These are phyloP conservation scores for Monosporascus sp. DNA, from an alignment of 2,329 filamentous ascomycete species.

Conservation along the genomic window DNA sequence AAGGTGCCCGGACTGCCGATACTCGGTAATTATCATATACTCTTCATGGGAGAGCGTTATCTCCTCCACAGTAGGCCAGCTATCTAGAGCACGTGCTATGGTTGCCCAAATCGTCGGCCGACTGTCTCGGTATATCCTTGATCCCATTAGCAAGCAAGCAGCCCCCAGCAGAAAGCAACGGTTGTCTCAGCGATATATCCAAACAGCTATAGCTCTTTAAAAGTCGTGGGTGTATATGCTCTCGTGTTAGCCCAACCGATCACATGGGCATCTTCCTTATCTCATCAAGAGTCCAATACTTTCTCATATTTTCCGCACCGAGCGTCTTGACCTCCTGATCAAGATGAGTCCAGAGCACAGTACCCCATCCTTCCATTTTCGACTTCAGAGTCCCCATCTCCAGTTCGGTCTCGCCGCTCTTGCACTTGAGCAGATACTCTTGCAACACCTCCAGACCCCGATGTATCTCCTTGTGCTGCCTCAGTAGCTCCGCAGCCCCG, in stretches of 20 bases:
- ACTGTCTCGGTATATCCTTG: no score
- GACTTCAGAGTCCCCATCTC: constrained; percentile 55
- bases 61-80: no score
- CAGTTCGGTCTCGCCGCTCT: constrained; percentile 55
- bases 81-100: no score
- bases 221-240: no score
- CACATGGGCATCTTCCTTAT: constrained; percentile 66
- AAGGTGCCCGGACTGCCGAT: no score
- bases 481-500: constrained; percentile 57
- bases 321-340: constrained; percentile 78
- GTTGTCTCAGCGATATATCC: neutral
- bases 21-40: no score
- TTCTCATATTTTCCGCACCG: constrained; percentile 81
- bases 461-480: constrained; percentile 77
- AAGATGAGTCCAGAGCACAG: constrained; percentile 75
- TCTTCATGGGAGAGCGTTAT: no score
- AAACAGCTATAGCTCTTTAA: no score
- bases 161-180: no score
- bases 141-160: no score
- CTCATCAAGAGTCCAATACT: constrained; percentile 74
- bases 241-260: constrained; percentile 4
- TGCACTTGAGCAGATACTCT: constrained; percentile 59
- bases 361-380: constrained; percentile 73
- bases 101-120: no score
- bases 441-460: constrained; percentile 63